Conservation (phyloP, 345 rosid genomes). For the Erodium maritimum region DNA sequence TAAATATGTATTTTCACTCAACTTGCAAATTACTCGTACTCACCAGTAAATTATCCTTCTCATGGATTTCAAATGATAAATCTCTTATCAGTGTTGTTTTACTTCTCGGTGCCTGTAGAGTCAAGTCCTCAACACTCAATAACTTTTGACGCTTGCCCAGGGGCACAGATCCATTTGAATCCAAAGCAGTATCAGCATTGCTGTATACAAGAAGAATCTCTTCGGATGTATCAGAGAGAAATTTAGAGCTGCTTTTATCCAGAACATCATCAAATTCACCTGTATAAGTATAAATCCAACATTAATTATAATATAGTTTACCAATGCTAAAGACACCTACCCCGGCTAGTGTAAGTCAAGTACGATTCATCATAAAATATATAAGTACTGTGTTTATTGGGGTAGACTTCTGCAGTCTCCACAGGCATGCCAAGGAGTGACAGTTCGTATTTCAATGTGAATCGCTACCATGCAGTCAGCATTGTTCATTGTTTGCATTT, state of each 20-base stretch:
- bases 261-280: slow-evolving; percentile 91
- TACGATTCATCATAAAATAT: not conserved
- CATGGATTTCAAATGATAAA: slow-evolving; percentile 42
- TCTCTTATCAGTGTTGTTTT: slow-evolving; percentile 57
- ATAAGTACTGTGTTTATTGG: no score
- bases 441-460: no score
- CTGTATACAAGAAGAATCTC: slow-evolving; percentile 46
- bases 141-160: slow-evolving; percentile 23
- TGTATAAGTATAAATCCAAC: slow-evolving; percentile 19
- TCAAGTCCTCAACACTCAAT: slow-evolving; percentile 53
- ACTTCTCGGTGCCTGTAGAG: slow-evolving; percentile 66
- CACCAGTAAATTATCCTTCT: slow-evolving; percentile 72
- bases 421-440: no score
- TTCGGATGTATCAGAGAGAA: slow-evolving; percentile 27
- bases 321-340: not conserved
- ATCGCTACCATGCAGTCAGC: no score
- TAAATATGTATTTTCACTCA: not conserved
- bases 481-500: no score
- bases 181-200: slow-evolving; percentile 15
- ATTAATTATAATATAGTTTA: not conserved
- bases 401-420: no score
- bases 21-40: slow-evolving; percentile 7
- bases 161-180: slow-evolving; percentile 43
- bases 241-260: slow-evolving; percentile 36
- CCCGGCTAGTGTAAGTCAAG: not conserved